phyloP scores from a whole-genome alignment of 1,139 yeast species.

The Oligophagozyma castellii region DNA sequence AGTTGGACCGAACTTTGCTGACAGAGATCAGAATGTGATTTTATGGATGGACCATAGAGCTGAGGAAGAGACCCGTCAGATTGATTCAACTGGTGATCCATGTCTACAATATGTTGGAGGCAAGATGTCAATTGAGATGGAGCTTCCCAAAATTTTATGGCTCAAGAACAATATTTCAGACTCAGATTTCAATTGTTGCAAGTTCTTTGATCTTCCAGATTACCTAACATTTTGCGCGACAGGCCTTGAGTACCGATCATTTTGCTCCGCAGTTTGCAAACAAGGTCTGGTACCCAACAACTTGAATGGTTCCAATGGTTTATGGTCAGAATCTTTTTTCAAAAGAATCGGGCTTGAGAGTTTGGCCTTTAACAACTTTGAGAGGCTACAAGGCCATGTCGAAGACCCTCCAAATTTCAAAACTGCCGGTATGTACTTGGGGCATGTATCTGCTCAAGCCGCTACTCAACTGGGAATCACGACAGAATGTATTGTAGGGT shows the following conservation, averaged over 20 bases:
- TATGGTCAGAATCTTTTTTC: slow-evolving; percentile 82
- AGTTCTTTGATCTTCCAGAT: slow-evolving; percentile 88
- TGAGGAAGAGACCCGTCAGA: slow-evolving; percentile 63
- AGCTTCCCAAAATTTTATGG: slow-evolving; percentile 94
- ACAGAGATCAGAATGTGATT: slow-evolving; percentile 65
- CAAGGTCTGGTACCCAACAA: slow-evolving; percentile 92
- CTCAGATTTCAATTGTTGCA: slow-evolving; percentile 45
- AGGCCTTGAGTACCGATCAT: slow-evolving; percentile 72
- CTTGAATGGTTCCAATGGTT: slow-evolving; percentile 69
- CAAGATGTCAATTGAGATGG: slow-evolving; percentile 96
- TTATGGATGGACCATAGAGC: slow-evolving; percentile 99
- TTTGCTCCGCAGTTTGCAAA: slow-evolving; percentile 84
- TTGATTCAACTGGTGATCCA: slow-evolving; percentile 68
- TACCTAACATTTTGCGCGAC: slow-evolving; percentile 85
- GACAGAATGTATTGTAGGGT: slow-evolving; percentile 70
- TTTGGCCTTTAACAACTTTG: slow-evolving; percentile 60
- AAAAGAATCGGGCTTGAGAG: slow-evolving; percentile 57
- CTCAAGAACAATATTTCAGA: slow-evolving; percentile 71
- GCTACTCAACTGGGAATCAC: slow-evolving; percentile 82
- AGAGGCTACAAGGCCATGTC: slow-evolving; percentile 64
- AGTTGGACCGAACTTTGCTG: slow-evolving; percentile 82
- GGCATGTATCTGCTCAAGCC: slow-evolving; percentile 47
- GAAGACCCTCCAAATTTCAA: slow-evolving; percentile 36
- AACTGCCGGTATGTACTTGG: slow-evolving; percentile 83
- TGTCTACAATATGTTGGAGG: slow-evolving; percentile 91